Base-by-base conservation (phyloP, 306 rosid genomes). In the Trichosanthes cucumerina region DNA sequence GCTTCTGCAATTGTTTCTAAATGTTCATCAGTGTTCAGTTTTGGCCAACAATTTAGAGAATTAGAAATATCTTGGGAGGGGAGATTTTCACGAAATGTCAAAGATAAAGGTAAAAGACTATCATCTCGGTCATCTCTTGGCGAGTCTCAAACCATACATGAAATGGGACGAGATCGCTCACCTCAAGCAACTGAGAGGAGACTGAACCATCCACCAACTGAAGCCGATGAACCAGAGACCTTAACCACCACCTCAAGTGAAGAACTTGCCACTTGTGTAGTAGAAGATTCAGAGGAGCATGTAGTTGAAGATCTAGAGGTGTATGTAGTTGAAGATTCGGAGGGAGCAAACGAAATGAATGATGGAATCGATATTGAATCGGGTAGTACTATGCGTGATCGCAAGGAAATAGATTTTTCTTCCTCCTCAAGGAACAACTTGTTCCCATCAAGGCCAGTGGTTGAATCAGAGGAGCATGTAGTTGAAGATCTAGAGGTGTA, bases 241-340 rank as follows among this genome's bases (percentile, higher is more conserved):
- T 74, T 80, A 41, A 81, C 86, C 47, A 81, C 86, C 47, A 70
- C 81, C 82, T 77, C 86, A 41, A 60, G 79, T 43, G 81, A 81
- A 60, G 87, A 86, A 80, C 72, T 81, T 64, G 44, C 76, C 58
- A 81, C 50, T 80, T 81, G 73, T 73, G 82, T 86, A 81, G 91
- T 90, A 64, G 83, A 78, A 69, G 73, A 65, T 39, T 65, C 73
- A n/a, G 73, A 65, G 26, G 71, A 64, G 46, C 80, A 68, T 64
- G 81, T 84, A 81, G 91, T 89, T 68, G 83, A 78, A 71, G 62
- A 56, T 56, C 28, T 23, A 56, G 64, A 57, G 14, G 63, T 21
- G 4, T 81, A 63, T 60, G 80, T 86, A 80, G 91, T 89, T 63
- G 83, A 78, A 71, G 89, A 90, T 83, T 89, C 94, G 52, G 88